phyloP scores from a whole-genome alignment of 2,329 filamentous ascomycete species.

The Apiospora koreana region DNA sequence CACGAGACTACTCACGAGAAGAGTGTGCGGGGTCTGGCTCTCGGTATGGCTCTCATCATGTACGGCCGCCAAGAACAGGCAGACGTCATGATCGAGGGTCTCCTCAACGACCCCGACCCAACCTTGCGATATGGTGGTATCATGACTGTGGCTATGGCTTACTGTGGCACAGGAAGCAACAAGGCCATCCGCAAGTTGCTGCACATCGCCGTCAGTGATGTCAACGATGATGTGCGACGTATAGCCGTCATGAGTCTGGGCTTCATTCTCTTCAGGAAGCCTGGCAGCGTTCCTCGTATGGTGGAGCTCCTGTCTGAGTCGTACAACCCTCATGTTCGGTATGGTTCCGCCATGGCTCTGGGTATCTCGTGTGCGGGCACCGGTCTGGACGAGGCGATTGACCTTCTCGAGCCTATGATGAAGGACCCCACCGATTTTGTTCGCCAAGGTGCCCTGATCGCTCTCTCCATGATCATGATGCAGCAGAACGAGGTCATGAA shows the following conservation, averaged over 20 bases:
- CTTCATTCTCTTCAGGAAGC: slow-evolving; percentile 98
- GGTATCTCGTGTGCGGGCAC: slow-evolving; percentile 98
- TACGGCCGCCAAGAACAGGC: slow-evolving; percentile 93
- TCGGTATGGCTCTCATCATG: slow-evolving; percentile 99
- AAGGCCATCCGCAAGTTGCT: slow-evolving; percentile 96
- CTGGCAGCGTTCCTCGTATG: slow-evolving; percentile 96
- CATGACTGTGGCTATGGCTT: slow-evolving; percentile 96
- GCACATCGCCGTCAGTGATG: slow-evolving; percentile 95
- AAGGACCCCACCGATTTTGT: slow-evolving; percentile 99
- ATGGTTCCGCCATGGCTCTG: slow-evolving; percentile 96
- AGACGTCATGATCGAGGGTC: slow-evolving; percentile 89
- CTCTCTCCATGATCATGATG: slow-evolving; percentile 97
- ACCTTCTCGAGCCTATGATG: slow-evolving; percentile 97
- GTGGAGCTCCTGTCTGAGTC: slow-evolving; percentile 97
- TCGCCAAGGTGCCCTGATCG: slow-evolving; percentile 91
- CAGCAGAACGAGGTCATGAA: slow-evolving; percentile 99
- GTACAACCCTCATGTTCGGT: slow-evolving; percentile 97
- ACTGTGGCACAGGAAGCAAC: slow-evolving; percentile 97
- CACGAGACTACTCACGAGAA: slow-evolving; percentile 99
- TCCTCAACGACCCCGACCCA: slow-evolving; percentile 91
- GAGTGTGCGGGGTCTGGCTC: slow-evolving; percentile 91
- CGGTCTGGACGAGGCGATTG: slow-evolving; percentile 92
- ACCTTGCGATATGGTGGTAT: slow-evolving; percentile 95
- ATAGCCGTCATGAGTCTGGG: slow-evolving; percentile 97
- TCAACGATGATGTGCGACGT: slow-evolving; percentile 94